Evolutionary conservation across 139 green algal genomes (phyloP).

Genomic region (Chloropicon primus): DNA sequence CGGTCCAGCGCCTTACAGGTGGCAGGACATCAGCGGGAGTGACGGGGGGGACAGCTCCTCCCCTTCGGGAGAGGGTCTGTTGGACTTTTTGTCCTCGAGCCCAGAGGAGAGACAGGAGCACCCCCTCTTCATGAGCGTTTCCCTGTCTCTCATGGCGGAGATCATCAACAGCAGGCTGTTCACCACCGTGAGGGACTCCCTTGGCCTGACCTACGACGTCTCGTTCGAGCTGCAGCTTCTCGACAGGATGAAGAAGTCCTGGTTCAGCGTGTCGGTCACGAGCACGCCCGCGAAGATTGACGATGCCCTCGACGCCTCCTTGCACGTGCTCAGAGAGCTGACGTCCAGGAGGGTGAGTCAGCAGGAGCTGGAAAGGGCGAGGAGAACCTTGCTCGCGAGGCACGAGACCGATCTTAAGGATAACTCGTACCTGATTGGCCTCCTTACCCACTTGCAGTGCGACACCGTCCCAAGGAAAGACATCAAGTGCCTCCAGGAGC

Average conservation of each 20-base stretch:
- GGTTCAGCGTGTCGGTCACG: conserved; percentile 85
- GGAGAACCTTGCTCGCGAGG: conserved; percentile 76
- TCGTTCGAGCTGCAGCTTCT: conserved; percentile 79
- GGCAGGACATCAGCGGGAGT: conserved; percentile 42
- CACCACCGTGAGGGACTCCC: conserved; percentile 82
- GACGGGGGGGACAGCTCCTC: conserved; percentile 15
- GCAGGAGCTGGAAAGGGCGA: conserved; percentile 58
- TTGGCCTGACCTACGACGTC: conserved; percentile 97
- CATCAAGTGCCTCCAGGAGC: conserved; percentile 75
- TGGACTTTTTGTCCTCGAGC: conserved; percentile 1
- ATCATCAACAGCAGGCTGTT: conserved; percentile 94
- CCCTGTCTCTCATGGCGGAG: conserved; percentile 67
- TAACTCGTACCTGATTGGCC: conserved; percentile 81
- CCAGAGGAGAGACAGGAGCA: conserved; percentile 34
- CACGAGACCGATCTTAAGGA: conserved; percentile 93
- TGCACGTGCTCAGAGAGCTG: conserved; percentile 65
- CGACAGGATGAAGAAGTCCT: conserved; percentile 50
- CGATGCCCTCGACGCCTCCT: conserved; percentile 67
- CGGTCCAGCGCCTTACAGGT: conserved; percentile 66
- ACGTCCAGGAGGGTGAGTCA: conserved; percentile 35
- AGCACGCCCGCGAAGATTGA: conserved; percentile 87
- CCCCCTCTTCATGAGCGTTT: conserved; percentile 68
- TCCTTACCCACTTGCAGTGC: conserved; percentile 85
- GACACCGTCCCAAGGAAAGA: conserved; percentile 63
- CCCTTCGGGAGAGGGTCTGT: not conserved